These are phyloP conservation scores for Cutaneotrichosporon spelunceum DNA, from an alignment of 1,284 basidiomycete species.

Conservation along the genomic window DNA sequence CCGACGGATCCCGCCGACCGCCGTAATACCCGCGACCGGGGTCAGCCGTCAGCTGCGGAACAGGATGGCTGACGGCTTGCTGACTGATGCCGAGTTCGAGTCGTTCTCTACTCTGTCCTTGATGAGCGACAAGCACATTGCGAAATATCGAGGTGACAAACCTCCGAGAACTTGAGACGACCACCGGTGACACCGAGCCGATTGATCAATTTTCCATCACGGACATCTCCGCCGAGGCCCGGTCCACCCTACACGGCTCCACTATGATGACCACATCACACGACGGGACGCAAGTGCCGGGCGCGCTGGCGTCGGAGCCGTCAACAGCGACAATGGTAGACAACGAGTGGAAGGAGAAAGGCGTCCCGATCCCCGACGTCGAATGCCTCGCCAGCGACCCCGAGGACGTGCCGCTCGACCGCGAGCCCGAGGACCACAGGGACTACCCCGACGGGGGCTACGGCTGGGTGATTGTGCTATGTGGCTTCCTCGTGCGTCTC, in stretches of 20 bases:
- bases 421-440: slow-evolving; percentile 17
- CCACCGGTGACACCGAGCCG: too few relatives aligned
- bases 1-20: not conserved
- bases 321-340: not conserved
- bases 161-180: not conserved
- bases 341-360: not conserved
- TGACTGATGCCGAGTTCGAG: not conserved
- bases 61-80: not conserved
- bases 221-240: not conserved
- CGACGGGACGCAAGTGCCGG: not conserved
- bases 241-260: not conserved
- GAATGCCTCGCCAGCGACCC: not conserved
- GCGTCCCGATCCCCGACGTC: not conserved
- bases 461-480: slow-evolving; percentile 50
- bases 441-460: slow-evolving; percentile 51
- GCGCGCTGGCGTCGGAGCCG: not conserved
- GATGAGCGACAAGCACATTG: not conserved
- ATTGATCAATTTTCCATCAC: not conserved
- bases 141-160: too few relatives aligned
- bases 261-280: not conserved
- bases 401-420: slow-evolving; percentile 16
- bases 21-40: not conserved
- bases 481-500: slow-evolving; percentile 18
- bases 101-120: not conserved
- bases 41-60: too few relatives aligned